Evolutionary conservation across 2,329 filamentous ascomycete genomes (phyloP).

Genomic region (Exserohilum turcica): DNA sequence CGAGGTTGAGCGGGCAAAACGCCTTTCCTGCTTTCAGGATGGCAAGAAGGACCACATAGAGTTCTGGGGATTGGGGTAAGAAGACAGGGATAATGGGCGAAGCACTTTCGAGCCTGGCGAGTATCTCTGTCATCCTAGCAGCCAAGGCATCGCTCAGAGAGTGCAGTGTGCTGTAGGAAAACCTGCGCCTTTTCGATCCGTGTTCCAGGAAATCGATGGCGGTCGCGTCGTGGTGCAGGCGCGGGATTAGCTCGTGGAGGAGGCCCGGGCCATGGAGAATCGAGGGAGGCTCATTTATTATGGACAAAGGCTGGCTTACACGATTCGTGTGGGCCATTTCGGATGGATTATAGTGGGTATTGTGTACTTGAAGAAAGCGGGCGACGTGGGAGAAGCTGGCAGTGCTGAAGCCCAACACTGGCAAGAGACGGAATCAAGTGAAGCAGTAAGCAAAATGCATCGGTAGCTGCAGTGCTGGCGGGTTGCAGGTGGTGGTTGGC

Average conservation of each 20-base stretch:
- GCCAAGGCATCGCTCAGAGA: constrained; percentile 62
- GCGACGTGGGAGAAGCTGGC: not conserved
- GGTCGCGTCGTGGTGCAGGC: constrained; percentile 37
- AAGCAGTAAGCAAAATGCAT: not conserved
- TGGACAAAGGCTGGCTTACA: constrained; percentile 26
- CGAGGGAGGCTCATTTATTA: constrained; percentile 62
- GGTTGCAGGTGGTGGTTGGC: constrained; percentile 1
- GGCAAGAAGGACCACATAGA: constrained; percentile 79
- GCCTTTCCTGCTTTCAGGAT: constrained; percentile 81
- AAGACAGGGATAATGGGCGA: constrained; percentile 71
- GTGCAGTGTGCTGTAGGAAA: constrained; percentile 70
- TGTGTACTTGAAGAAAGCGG: not conserved
- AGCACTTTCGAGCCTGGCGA: constrained; percentile 36
- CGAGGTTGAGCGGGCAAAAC: constrained; percentile 82
- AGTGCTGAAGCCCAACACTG: not conserved
- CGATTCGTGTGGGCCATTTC: constrained; percentile 33
- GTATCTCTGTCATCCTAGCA: constrained; percentile 26
- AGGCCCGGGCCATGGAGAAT: constrained; percentile 60
- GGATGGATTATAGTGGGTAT: constrained; percentile 3
- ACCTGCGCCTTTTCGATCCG: constrained; percentile 51
- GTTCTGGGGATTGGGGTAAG: constrained; percentile 73
- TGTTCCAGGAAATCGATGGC: constrained; percentile 69
- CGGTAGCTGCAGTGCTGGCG: constrained; percentile 1
- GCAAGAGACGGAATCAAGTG: not conserved
- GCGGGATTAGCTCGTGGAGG: constrained; percentile 67